phyloP scores from a whole-genome alignment of 2,329 filamentous ascomycete species.

The Rhinocladiella similis region DNA sequence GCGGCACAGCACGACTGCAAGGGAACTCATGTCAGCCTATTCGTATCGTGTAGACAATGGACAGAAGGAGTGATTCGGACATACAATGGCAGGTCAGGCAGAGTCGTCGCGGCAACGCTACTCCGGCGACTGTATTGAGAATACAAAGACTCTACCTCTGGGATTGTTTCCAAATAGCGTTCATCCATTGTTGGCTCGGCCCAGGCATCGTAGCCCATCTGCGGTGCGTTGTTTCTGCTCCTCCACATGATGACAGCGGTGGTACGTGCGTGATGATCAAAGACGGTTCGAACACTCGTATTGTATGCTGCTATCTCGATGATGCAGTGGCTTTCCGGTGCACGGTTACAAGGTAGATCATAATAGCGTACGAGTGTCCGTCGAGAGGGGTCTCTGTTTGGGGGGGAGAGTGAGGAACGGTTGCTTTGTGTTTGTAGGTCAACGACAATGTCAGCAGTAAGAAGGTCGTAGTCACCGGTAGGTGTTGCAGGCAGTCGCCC shows the following conservation, averaged over 20 bases:
- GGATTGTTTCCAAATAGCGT: slow-evolving; percentile 42
- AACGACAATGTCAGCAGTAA: too few relatives aligned
- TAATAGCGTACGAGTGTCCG: slow-evolving; percentile 3
- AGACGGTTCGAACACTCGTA: neutral
- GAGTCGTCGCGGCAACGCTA: slow-evolving; percentile 31
- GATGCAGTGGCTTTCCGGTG: slow-evolving; percentile 8
- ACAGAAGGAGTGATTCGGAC: slow-evolving; percentile 16
- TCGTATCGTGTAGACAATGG: neutral
- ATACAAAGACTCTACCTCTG: slow-evolving; percentile 36
- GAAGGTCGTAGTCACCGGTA: too few relatives aligned
- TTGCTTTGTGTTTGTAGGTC: too few relatives aligned
- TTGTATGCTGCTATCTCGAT: slow-evolving; percentile 2
- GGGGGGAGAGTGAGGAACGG: too few relatives aligned
- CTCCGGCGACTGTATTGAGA: slow-evolving; percentile 30
- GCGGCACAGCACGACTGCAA: slow-evolving; percentile 27
- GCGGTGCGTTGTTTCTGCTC: slow-evolving; percentile 20
- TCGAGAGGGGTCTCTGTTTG: too few relatives aligned
- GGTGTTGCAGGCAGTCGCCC: too few relatives aligned
- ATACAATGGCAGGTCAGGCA: slow-evolving; percentile 43
- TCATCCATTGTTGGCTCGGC: slow-evolving; percentile 37
- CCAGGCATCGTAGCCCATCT: slow-evolving; percentile 24
- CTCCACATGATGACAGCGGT: slow-evolving; percentile 19
- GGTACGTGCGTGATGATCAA: neutral
- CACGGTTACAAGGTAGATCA: slow-evolving; percentile 6
- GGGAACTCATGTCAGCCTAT: slow-evolving; percentile 4